phyloP scores from a whole-genome alignment of 257 asterid species.

The Jacaranda mimosifolia region DNA sequence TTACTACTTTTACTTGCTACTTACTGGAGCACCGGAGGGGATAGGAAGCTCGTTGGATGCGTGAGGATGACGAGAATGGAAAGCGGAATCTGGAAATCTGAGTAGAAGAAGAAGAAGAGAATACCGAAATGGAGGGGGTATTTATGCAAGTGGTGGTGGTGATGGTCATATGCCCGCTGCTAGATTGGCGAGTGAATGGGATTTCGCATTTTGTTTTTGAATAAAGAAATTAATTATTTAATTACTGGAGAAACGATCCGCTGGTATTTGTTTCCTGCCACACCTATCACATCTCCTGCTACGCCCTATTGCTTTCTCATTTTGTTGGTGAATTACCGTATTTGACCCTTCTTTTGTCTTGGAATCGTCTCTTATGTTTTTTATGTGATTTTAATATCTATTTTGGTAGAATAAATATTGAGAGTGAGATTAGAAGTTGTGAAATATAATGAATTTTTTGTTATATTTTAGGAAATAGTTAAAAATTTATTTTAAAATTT shows the following conservation, averaged over 20 bases:
- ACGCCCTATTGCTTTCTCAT: background rate
- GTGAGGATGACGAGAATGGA: conserved; percentile 21
- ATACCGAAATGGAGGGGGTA: conserved; percentile 7
- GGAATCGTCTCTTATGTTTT: no score
- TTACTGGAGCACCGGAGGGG: conserved; percentile 40
- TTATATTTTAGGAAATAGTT: no score
- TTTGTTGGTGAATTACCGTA: background rate
- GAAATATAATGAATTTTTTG: no score
- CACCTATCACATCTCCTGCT: conserved; percentile 27
- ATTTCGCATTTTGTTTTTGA: conserved; percentile 26
- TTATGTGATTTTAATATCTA: no score
- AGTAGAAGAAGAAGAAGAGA: conserved; percentile 27
- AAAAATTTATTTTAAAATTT: no score
- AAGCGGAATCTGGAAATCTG: conserved; percentile 24
- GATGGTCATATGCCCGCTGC: conserved; percentile 30
- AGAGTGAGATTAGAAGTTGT: no score
- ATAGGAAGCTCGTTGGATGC: conserved; percentile 25
- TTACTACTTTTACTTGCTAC: background rate
- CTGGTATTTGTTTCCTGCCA: conserved; percentile 24
- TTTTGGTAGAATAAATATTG: no score
- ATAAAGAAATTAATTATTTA: background rate
- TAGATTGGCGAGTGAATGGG: conserved; percentile 29
- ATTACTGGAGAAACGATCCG: conserved; percentile 25
- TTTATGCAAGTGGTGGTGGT: conserved; percentile 41
- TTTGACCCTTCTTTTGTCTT: conserved; percentile 1